Conservation (phyloP, 345 rosid genomes). For the Arabidopsis suecica region DNA sequence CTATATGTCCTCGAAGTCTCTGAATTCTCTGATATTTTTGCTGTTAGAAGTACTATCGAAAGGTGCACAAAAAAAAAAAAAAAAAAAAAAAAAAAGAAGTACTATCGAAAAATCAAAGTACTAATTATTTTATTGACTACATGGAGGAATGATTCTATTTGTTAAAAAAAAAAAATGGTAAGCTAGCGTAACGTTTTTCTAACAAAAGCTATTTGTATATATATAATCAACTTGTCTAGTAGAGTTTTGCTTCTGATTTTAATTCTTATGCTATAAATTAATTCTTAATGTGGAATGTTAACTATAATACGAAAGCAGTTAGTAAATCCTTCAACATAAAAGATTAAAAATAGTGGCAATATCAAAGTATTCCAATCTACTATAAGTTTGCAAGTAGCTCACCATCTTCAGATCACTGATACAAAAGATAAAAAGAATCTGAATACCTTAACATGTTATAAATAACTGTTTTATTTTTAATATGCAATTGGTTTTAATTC, state of each 20-base stretch:
- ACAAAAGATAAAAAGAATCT: neutral
- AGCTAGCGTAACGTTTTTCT: no score
- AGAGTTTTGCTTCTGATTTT: neutral
- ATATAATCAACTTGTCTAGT: neutral
- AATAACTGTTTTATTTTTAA: neutral
- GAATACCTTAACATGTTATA: no score
- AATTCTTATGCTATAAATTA: slow-evolving; percentile 1
- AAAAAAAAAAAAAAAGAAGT: no score
- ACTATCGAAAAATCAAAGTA: no score
- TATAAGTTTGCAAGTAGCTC: slow-evolving; percentile 11
- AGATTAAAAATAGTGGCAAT: neutral
- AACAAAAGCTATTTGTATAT: no score
- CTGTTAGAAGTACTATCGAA: no score
- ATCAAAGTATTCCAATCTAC: neutral
- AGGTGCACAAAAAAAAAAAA: no score
- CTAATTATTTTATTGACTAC: no score
- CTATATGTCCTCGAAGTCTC: no score
- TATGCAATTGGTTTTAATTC: neutral
- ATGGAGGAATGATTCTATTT: no score
- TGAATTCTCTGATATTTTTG: no score
- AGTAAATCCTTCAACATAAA: neutral
- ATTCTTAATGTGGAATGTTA: neutral
- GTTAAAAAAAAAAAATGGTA: no score
- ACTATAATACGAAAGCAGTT: slow-evolving; percentile 9
- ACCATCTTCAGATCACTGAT: neutral